Percentiles rank a stretch among this genome's conserved stretches.
These are phyloP conservation scores for Nissolia schottii DNA, from an alignment of 306 rosid genomes.

Conservation along the genomic window DNA sequence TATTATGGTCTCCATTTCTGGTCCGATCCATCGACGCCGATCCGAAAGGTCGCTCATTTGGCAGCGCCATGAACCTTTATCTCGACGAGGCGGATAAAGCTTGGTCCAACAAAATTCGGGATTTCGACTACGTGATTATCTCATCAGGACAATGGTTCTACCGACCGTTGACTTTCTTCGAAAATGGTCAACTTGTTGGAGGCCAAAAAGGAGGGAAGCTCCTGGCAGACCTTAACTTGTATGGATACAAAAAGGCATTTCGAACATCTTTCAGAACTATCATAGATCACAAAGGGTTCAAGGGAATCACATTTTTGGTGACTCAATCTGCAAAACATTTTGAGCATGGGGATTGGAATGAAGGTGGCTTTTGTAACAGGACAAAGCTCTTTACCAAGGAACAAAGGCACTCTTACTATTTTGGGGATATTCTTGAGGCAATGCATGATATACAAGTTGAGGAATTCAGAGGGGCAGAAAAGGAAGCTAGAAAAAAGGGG, in stretches of 20 bases:
- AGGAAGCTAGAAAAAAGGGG: conserved; percentile 33
- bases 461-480: conserved; percentile 41
- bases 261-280: conserved; percentile 47
- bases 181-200: conserved; percentile 46
- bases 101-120: conserved; percentile 44
- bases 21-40: conserved; percentile 45
- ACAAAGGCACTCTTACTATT: conserved; percentile 19
- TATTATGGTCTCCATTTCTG: conserved; percentile 71
- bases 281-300: conserved; percentile 34
- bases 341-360: conserved; percentile 71
- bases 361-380: conserved; percentile 73
- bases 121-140: conserved; percentile 64
- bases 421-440: conserved; percentile 23
- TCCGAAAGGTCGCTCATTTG: conserved; percentile 26
- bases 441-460: conserved; percentile 40
- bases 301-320: conserved; percentile 67
- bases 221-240: conserved; percentile 27
- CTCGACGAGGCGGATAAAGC: conserved; percentile 58
- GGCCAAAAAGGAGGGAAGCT: conserved; percentile 55
- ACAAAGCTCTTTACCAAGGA: conserved; percentile 45
- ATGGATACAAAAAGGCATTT: conserved; percentile 55
- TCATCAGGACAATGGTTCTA: conserved; percentile 92
- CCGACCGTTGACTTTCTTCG: conserved; percentile 48
- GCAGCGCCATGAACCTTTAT: conserved; percentile 47
- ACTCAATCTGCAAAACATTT: conserved; percentile 81